Base-by-base conservation (phyloP, 768 basidiomycete species). In the Artomyces pyxidatus region DNA sequence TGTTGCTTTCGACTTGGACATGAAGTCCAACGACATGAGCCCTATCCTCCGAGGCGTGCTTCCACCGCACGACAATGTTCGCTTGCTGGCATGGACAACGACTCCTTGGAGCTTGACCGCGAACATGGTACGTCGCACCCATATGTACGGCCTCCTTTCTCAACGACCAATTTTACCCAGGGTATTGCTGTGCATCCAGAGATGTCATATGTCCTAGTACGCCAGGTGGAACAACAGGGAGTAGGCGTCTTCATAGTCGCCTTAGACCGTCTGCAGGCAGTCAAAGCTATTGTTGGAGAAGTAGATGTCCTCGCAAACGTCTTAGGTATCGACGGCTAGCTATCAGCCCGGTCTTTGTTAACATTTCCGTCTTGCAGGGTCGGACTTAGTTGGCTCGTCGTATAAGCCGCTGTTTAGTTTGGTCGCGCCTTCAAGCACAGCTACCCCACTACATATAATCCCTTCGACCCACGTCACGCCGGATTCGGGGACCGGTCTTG, bases 71-170 rank as follows among this genome's bases (percentile, higher is more conserved):
- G 16, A 58, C 42, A 62, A 65, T 2, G 65, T 83, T 10, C 72
- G 74, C 25, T 58, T 96, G 9, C 69, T 92, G 16, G 86, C 95
- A 4, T 99, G 95, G 95, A 98, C 95, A 2, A 98, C 95, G 3
- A 98, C 95, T 0, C 89, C 95, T 1, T 99, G 95, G 95, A 98
- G 91, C 4, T 68, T 98, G 41, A 91, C 88, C 5, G 89, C 91
- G 1, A 98, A 99, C 60, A 91, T 93, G 87, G 93, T 92, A 56
- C 37, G 75, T 52, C 7, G n/a, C n/a, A n/a, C n/a, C n/a, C n/a
- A 6, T 21, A 16, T 54, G 29, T 27, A 49, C 28, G n/a, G n/a
- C n/a, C n/a, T n/a, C n/a, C n/a, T n/a, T n/a, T n/a, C n/a, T n/a
- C n/a, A n/a, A n/a, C n/a, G 55, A 53, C 29, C 37, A 10, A 52